Conservation (phyloP, 768 basidiomycete species). For the Boletellus sp. region DNA sequence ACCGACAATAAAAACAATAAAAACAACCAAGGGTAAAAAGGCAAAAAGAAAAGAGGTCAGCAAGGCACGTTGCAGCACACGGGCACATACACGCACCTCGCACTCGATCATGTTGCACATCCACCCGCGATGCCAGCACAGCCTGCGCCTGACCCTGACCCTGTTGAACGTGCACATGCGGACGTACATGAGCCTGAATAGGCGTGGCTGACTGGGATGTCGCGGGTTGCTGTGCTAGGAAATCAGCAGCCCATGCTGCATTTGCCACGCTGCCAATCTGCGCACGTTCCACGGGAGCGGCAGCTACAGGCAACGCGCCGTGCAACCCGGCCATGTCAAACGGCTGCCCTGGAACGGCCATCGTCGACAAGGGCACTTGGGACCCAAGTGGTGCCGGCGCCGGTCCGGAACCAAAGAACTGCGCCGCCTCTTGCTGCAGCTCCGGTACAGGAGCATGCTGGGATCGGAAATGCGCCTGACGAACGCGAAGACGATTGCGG, state of each 20-base stretch:
- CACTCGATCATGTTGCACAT: constrained; percentile 10
- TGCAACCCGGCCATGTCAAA: constrained; percentile 56
- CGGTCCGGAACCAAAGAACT: constrained; percentile 52
- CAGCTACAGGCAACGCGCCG: constrained; percentile 17
- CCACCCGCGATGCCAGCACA: constrained; percentile 4
- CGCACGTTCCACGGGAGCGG: constrained; percentile 10
- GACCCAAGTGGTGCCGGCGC: constrained; percentile 27
- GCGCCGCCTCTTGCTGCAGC: constrained; percentile 62
- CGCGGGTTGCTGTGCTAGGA: constrained; percentile 37
- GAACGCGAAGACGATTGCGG: neutral
- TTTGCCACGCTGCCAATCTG: constrained; percentile 14
- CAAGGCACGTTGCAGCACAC: neutral
- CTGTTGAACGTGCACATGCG: constrained; percentile 2
- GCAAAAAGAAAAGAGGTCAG: constrained; percentile 1
- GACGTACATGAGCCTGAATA: constrained; percentile 3
- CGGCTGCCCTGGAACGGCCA: constrained; percentile 33
- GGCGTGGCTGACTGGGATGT: neutral
- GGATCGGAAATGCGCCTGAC: constrained; percentile 56
- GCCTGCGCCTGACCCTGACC: constrained; percentile 7
- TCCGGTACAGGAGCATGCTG: constrained; percentile 39
- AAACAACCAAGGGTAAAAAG: neutral
- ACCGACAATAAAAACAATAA: neutral
- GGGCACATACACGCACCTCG: constrained; percentile 15
- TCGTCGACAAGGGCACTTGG: constrained; percentile 6
- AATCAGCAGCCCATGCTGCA: constrained; percentile 63